phyloP scores from a whole-genome alignment of 352 stramenopile genomes.

The Globisporangium heterothallicum region DNA sequence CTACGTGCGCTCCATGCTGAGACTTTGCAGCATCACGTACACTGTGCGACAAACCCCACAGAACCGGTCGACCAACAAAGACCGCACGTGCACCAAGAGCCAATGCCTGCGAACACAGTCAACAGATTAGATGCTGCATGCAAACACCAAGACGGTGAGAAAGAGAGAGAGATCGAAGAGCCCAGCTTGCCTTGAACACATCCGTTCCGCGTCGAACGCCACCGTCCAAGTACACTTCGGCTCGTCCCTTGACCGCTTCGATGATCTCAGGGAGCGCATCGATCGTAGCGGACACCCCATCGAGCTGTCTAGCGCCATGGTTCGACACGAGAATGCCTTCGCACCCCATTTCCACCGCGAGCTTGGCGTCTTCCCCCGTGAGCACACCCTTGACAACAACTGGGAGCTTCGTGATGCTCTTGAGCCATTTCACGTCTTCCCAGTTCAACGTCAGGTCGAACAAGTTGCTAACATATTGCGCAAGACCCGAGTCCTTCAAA shows the following conservation, averaged over 20 bases:
- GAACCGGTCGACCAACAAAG: constrained; percentile 91
- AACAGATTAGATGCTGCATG: no score
- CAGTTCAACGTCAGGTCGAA: constrained; percentile 94
- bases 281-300: constrained; percentile 87
- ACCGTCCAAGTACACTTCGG: constrained; percentile 92
- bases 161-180: no score
- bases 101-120: constrained; percentile 47
- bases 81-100: constrained; percentile 92
- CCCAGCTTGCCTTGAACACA: constrained; percentile 93
- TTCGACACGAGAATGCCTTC: constrained; percentile 92
- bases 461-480: constrained; percentile 60
- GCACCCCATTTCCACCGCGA: constrained; percentile 88
- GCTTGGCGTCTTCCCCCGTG: constrained; percentile 87
- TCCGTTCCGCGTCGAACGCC: constrained; percentile 94
- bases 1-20: not conserved
- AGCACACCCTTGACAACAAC: constrained; percentile 94
- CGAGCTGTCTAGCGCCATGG: constrained; percentile 91
- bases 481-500: constrained; percentile 43
- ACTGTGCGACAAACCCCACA: constrained; percentile 91
- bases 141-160: no score
- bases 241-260: constrained; percentile 67
- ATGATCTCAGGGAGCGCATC: constrained; percentile 91
- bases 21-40: constrained; percentile 28
- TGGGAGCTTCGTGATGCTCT: constrained; percentile 88
- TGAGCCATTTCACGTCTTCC: constrained; percentile 90